A percentile compares a stretch with the other conserved stretches of the same genome.
These are phyloP conservation scores for Bassia scoparia DNA, from an alignment of 148 eudicot species.

Conservation along the genomic window DNA sequence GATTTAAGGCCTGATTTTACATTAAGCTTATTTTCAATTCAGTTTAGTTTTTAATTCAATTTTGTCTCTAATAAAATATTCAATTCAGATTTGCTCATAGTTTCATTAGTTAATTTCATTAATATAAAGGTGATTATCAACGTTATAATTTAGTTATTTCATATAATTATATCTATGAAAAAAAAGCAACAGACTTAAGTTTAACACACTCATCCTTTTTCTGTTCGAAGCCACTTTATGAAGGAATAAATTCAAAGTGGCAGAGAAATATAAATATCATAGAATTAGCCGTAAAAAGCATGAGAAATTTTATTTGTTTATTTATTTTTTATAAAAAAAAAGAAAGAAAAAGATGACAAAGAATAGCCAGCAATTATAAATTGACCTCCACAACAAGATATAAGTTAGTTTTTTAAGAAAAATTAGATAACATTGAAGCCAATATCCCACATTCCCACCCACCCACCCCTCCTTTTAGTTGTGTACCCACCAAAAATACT, in stretches of 20 bases:
- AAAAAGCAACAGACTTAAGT: too few species aligned
- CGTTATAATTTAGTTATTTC: too few species aligned
- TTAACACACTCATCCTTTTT: not conserved
- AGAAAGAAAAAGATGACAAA: slow-evolving; percentile 6
- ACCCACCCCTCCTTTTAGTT: slow-evolving; percentile 9
- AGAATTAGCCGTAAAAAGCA: too few species aligned
- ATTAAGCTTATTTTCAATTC: too few species aligned
- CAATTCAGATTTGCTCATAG: too few species aligned
- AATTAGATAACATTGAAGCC: slow-evolving; percentile 1
- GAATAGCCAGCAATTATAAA: slow-evolving; percentile 8
- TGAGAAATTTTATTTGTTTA: too few species aligned
- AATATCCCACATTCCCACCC: slow-evolving; percentile 18
- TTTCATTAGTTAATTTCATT: too few species aligned
- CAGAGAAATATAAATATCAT: not conserved
- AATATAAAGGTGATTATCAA: too few species aligned
- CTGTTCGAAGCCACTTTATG: not conserved
- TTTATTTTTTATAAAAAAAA: not conserved
- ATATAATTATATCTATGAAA: too few species aligned
- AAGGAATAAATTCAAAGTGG: not conserved
- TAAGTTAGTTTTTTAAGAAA: slow-evolving; percentile 6
- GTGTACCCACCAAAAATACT: slow-evolving; percentile 14
- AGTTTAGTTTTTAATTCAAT: too few species aligned
- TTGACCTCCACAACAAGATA: slow-evolving; percentile 7
- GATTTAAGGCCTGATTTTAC: too few species aligned
- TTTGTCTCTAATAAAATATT: too few species aligned